phyloP scores from a whole-genome alignment of 441 rosid genomes.

The Croton laevigatus region DNA sequence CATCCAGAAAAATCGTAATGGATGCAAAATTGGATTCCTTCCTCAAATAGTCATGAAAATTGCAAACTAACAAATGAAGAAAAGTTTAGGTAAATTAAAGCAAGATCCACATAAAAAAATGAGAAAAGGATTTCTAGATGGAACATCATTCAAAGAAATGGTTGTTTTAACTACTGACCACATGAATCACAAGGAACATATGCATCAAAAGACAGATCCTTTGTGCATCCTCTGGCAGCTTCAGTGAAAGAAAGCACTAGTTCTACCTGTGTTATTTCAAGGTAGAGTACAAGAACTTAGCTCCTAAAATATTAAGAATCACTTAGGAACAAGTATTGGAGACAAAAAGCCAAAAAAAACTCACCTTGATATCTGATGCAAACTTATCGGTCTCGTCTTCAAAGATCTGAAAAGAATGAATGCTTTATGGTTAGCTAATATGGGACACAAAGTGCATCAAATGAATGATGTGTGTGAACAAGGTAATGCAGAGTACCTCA shows the following conservation, averaged over 20 bases:
- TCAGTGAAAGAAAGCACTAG: conserved; percentile 73
- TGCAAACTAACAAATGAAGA: not conserved
- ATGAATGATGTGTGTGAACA: conserved; percentile 3
- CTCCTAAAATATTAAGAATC: conserved; percentile 15
- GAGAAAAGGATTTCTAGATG: conserved; percentile 6
- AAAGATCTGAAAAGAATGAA: conserved; percentile 57
- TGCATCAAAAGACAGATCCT: conserved; percentile 66
- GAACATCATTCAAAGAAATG: conserved; percentile 9
- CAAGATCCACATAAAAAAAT: not conserved
- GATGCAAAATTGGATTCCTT: not conserved
- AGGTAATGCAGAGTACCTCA: conserved; percentile 44
- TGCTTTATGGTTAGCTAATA: conserved; percentile 18
- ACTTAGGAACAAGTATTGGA: conserved; percentile 15
- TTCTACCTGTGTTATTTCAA: conserved; percentile 50
- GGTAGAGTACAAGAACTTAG: conserved; percentile 21
- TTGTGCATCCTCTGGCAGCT: conserved; percentile 84
- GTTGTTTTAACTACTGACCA: conserved; percentile 45
- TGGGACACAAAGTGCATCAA: conserved; percentile 12
- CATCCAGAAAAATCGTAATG: not conserved
- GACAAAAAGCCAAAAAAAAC: conserved; percentile 20
- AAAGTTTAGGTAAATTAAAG: not conserved
- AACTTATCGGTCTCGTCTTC: conserved; percentile 47
- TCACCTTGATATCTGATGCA: conserved; percentile 71
- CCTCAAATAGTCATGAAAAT: not conserved
- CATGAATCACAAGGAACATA: conserved; percentile 80